Evolutionary conservation across 2,329 filamentous ascomycete species (phyloP), one percentile per base, ranked within the genome.

Genomic region (Aspergillus novofumigatus): DNA sequence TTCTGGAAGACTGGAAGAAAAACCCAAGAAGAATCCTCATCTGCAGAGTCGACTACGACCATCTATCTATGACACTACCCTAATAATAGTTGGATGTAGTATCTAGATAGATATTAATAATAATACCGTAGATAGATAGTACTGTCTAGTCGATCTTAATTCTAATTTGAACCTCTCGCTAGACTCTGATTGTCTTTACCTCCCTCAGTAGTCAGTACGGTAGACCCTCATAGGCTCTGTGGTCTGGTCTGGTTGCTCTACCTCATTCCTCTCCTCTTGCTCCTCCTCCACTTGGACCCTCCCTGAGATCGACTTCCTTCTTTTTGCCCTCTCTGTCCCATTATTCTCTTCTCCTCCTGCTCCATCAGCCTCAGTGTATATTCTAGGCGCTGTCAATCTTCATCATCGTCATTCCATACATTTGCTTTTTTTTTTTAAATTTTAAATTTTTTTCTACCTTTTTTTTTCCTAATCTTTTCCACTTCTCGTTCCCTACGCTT

Each of bases 1-100:
- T 66, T 66, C 66, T 64, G 62, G 59, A 63, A 65, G 63, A 55
- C 59, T 60, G 55, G 56, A 51, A 63, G 59, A 61, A 59, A 52
- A 42, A 38, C 17, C 49, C 48, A 48, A 52, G 51, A 54, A 49
- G 32, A 38, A 17, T 38, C 32, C 32, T 38, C 32, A 38, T 38
- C 32, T 35, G 32, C 32, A 35, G 11, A 35, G 14, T 3, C 4
- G 2, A 10, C 9, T 32, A 35, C 32, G 32, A 17, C 10, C 29
- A 14, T 28, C 29, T 4, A 32, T 32, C 32, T 35, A 7, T 14
- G 7, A 17, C 17, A 35, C 29, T 35, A 14, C 32, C 11, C 14
- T 35, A 38, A 38, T 38, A 38, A 17, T 38, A 56, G 51, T 55
- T 57, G 50, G 54, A 49, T 35, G 53, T 45, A 49, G 52, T 56